A percentile compares a stretch with the other conserved stretches of the same genome.
Evolutionary conservation across 129 eudicot species (phyloP).

Genomic region (Pittosporum tobira): DNA sequence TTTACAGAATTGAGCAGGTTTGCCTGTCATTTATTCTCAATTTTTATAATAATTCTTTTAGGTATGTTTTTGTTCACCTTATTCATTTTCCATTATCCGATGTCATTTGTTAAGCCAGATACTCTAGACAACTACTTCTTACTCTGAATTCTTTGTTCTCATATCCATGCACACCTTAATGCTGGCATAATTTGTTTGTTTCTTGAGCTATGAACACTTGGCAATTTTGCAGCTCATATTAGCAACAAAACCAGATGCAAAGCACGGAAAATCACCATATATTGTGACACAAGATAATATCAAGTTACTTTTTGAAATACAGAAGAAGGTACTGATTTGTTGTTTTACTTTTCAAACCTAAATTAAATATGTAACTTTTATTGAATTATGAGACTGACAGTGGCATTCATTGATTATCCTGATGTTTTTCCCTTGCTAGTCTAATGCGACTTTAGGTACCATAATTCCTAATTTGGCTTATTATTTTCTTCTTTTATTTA

Average conservation of each 20-base stretch:
- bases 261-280: slow-evolving; percentile 52
- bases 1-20: slow-evolving; percentile 98
- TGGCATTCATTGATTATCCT: neutral
- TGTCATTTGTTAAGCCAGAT: neutral
- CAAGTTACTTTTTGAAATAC: slow-evolving; percentile 79
- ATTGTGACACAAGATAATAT: slow-evolving; percentile 78
- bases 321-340: slow-evolving; percentile 57
- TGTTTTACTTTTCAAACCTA: slow-evolving; percentile 6
- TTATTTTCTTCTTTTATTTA: slow-evolving; percentile 9
- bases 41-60: slow-evolving; percentile 5
- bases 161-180: neutral
- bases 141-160: neutral
- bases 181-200: neutral
- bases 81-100: neutral
- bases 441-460: neutral
- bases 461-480: neutral
- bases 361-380: neutral
- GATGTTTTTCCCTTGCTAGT: neutral
- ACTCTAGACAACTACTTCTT: neutral
- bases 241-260: slow-evolving; percentile 60
- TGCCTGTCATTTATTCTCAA: neutral
- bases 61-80: slow-evolving; percentile 1
- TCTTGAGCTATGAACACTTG: neutral
- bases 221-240: slow-evolving; percentile 66
- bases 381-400: neutral